Evolutionary conservation across 495 filamentous ascomycete genomes (phyloP).

Genomic region (Podospora anserina): DNA sequence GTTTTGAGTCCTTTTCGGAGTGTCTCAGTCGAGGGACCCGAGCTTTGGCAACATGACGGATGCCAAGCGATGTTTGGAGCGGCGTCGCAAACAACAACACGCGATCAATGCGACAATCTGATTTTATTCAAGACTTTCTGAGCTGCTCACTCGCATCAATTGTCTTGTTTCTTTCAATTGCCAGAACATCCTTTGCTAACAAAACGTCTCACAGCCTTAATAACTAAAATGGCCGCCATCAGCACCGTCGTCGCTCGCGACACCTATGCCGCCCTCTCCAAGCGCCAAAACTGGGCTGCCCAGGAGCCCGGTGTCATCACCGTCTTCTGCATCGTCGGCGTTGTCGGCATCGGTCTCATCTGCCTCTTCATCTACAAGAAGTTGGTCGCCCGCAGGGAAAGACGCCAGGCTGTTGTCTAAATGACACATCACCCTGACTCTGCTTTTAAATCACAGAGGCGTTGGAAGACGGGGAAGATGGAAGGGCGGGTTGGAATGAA

Average conservation of each 20-base stretch:
- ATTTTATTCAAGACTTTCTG: background rate
- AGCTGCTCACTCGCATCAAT: background rate
- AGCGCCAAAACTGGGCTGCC: conserved; percentile 50
- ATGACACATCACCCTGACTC: background rate
- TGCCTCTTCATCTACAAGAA: conserved; percentile 46
- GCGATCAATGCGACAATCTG: background rate
- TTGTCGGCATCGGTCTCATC: conserved; percentile 49
- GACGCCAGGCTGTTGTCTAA: conserved; percentile 18
- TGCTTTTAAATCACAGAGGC: background rate
- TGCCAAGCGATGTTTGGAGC: conserved; percentile 17
- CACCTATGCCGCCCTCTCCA: conserved; percentile 42
- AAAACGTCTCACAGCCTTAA: conserved; percentile 2
- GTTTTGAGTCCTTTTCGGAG: background rate
- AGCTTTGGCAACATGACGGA: conserved; percentile 17
- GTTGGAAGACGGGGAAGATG: background rate
- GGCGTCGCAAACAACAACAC: conserved; percentile 4
- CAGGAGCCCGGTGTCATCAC: conserved; percentile 55
- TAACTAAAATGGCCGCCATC: conserved; percentile 46
- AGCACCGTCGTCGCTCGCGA: conserved; percentile 48
- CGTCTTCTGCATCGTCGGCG: conserved; percentile 57
- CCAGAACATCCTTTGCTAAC: conserved; percentile 13
- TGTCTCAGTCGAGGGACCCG: background rate
- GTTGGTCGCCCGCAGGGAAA: conserved; percentile 38
- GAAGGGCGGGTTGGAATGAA: conserved; percentile 17
- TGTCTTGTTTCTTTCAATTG: conserved; percentile 1